Evolutionary conservation across 371 early-diverging fungal genomes (phyloP).

Genomic region (Lichtheimia ramosa): DNA sequence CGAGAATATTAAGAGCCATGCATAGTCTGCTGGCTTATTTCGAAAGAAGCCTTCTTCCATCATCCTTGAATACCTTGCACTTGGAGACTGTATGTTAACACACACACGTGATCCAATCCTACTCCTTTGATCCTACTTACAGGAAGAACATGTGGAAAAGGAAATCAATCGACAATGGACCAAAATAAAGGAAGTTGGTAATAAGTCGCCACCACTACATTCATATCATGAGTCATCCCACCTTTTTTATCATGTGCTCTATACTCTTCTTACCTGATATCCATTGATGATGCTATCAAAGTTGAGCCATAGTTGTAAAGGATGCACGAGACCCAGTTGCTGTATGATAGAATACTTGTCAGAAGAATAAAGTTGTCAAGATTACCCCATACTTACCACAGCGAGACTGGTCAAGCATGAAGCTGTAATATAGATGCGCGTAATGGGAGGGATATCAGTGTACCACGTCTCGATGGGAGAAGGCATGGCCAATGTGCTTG

Average conservation of each 20-base stretch:
- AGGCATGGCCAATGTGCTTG: conserved; percentile 27
- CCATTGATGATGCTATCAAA: conserved; percentile 65
- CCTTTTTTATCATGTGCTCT: not conserved
- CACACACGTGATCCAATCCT: too few species aligned
- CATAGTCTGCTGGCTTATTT: conserved; percentile 87
- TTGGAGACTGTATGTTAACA: conserved; percentile 14
- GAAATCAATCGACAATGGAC: conserved; percentile 85
- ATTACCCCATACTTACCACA: conserved; percentile 56
- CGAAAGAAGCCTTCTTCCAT: conserved; percentile 94
- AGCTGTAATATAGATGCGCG: conserved; percentile 82
- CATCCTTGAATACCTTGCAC: conserved; percentile 86
- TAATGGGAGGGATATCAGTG: conserved; percentile 85
- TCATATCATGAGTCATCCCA: conserved; percentile 1
- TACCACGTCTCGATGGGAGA: conserved; percentile 91
- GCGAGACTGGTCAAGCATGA: conserved; percentile 76
- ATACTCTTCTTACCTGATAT: conserved; percentile 60
- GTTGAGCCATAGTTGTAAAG: conserved; percentile 81
- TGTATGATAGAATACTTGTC: conserved; percentile 16
- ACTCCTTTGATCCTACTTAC: conserved; percentile 49
- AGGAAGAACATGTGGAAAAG: conserved; percentile 94
- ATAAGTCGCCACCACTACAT: conserved; percentile 88
- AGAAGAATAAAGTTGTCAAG: not conserved
- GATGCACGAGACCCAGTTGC: conserved; percentile 73
- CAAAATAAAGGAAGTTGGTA: conserved; percentile 92
- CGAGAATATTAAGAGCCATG: conserved; percentile 81